phyloP scores from a whole-genome alignment of 2,329 filamentous ascomycete species.

The Hypoxylon sp. region DNA sequence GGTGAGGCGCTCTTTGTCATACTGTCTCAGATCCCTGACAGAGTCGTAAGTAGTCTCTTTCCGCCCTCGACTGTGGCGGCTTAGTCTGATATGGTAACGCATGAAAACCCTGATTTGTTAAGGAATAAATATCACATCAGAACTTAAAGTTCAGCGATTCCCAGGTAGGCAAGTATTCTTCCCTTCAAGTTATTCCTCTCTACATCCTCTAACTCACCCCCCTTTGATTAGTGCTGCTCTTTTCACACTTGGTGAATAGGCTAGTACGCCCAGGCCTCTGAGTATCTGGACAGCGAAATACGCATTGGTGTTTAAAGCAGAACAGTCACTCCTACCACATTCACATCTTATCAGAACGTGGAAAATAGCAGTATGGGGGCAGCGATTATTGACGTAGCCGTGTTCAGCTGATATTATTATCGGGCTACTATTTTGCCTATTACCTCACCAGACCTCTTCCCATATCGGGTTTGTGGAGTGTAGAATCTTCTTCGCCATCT shows the following conservation, averaged over 20 bases:
- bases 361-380: neutral
- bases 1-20: too few species aligned
- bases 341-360: neutral
- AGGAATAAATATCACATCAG: neutral
- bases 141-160: too few species aligned
- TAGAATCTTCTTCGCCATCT: constrained; percentile 56
- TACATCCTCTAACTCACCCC: too few species aligned
- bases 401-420: neutral
- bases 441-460: constrained; percentile 69
- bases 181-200: neutral
- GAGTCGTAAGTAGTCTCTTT: too few species aligned
- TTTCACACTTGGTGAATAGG: neutral
- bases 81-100: neutral
- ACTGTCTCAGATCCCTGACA: too few species aligned
- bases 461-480: constrained; percentile 57
- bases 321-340: neutral
- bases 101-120: neutral
- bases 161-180: too few species aligned
- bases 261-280: neutral
- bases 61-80: too few species aligned
- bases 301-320: neutral
- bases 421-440: neutral
- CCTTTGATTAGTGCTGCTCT: neutral
- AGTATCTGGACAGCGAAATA: neutral
- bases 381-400: neutral